Evolutionary conservation across 257 asterid genomes (phyloP).

Genomic region (Solanum verrucosum): DNA sequence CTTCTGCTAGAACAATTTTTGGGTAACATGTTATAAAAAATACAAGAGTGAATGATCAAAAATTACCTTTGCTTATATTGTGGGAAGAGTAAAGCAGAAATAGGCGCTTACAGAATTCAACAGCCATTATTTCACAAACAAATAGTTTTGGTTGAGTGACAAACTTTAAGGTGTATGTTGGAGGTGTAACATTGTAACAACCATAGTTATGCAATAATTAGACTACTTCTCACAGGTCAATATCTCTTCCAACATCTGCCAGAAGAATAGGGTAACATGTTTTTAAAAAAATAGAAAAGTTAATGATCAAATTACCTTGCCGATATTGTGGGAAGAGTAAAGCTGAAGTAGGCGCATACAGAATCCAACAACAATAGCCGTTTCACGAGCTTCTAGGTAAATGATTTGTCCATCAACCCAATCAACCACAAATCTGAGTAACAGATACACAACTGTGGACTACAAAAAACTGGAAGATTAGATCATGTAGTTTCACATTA

Average conservation of each 20-base stretch:
- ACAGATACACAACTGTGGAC: slow-evolving; percentile 78
- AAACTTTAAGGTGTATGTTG: not conserved
- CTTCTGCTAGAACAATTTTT: not conserved
- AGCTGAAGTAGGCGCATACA: slow-evolving; percentile 83
- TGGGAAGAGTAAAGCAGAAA: slow-evolving; percentile 81
- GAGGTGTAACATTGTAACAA: not conserved
- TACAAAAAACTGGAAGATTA: slow-evolving; percentile 14
- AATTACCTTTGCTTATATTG: slow-evolving; percentile 79
- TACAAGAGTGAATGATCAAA: not conserved
- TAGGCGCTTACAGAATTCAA: slow-evolving; percentile 70
- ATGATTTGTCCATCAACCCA: slow-evolving; percentile 96
- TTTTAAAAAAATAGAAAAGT: not conserved
- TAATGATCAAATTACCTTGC: slow-evolving; percentile 52
- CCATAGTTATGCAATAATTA: not conserved
- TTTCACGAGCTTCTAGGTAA: slow-evolving; percentile 90
- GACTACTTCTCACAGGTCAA: not conserved
- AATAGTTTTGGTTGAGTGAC: not conserved
- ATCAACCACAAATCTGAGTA: slow-evolving; percentile 82
- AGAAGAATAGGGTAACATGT: not conserved
- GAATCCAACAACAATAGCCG: slow-evolving; percentile 74
- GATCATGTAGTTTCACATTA: not conserved
- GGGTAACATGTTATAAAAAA: not conserved
- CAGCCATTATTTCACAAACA: slow-evolving; percentile 63
- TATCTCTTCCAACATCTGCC: not conserved
- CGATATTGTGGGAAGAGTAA: slow-evolving; percentile 85